phyloP scores from a whole-genome alignment of 257 asterid genomes.

The Solanum dulcamara region DNA sequence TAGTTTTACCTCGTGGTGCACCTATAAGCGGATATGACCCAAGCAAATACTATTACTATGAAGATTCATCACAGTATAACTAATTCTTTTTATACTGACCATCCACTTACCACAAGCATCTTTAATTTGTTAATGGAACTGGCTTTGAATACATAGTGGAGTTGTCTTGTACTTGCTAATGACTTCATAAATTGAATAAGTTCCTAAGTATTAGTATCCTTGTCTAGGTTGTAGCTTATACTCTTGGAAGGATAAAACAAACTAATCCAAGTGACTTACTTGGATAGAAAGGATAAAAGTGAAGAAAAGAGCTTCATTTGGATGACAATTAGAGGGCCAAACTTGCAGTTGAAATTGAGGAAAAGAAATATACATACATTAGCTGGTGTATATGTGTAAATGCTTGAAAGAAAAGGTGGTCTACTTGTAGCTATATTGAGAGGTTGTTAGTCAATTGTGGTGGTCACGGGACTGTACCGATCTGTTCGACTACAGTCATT shows the following conservation, averaged over 20 bases:
- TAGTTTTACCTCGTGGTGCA: not conserved
- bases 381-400: not conserved
- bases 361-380: not conserved
- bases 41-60: not conserved
- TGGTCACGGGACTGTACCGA: not conserved
- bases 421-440: not conserved
- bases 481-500: not conserved
- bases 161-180: not conserved
- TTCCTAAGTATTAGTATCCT: not conserved
- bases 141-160: not conserved
- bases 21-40: not conserved
- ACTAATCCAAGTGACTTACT: not conserved
- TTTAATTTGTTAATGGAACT: not conserved
- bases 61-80: not conserved
- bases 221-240: not conserved
- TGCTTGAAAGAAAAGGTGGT: not conserved
- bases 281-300: not conserved
- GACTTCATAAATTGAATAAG: not conserved
- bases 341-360: not conserved
- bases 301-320: not conserved
- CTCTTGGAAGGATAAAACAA: not conserved
- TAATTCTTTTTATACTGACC: not conserved
- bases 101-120: not conserved
- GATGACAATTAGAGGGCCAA: not conserved
- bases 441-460: not conserved